A percentile compares a stretch with the other conserved stretches of the same genome.
Evolutionary conservation across 164 flowering plant genomes (phyloP).

Genomic region (Dillenia suffruticosa): DNA sequence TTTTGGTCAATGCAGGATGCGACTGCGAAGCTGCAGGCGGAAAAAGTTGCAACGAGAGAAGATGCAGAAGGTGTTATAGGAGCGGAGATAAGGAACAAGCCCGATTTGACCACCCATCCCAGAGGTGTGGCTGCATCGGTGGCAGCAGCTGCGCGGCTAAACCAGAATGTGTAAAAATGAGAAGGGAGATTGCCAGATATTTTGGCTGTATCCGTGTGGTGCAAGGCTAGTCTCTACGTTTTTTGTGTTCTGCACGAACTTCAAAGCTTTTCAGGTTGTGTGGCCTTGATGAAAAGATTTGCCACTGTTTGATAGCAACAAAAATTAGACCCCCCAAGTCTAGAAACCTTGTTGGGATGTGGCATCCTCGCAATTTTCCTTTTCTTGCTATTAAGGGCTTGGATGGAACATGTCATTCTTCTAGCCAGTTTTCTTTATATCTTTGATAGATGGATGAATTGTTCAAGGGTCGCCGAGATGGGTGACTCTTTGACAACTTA

Average conservation of each 20-base stretch:
- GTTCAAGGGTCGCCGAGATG: too few relatives aligned
- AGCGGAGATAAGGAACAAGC: slow-evolving; percentile 46
- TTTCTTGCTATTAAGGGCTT: too few relatives aligned
- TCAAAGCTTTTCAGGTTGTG: too few relatives aligned
- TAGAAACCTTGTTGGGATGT: too few relatives aligned
- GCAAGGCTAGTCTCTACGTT: background rate
- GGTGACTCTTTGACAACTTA: too few relatives aligned
- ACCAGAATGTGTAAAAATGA: slow-evolving; percentile 12
- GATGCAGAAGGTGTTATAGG: slow-evolving; percentile 41
- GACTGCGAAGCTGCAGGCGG: slow-evolving; percentile 22
- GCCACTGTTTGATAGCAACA: background rate
- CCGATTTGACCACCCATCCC: slow-evolving; percentile 21
- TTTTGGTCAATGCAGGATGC: slow-evolving; percentile 29
- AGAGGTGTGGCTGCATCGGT: slow-evolving; percentile 41
- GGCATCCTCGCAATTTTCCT: too few relatives aligned
- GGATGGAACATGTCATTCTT: too few relatives aligned
- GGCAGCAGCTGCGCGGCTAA: slow-evolving; percentile 42
- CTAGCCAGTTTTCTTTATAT: too few relatives aligned
- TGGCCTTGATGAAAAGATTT: background rate
- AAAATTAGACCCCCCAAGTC: background rate
- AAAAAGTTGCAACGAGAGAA: slow-evolving; percentile 38
- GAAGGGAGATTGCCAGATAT: background rate
- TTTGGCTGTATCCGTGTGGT: too few relatives aligned
- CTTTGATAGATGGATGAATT: too few relatives aligned
- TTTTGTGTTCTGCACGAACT: background rate